Evolutionary conservation across 2,329 filamentous ascomycete species (phyloP).

Genomic region (Lecanicillium sp.): DNA sequence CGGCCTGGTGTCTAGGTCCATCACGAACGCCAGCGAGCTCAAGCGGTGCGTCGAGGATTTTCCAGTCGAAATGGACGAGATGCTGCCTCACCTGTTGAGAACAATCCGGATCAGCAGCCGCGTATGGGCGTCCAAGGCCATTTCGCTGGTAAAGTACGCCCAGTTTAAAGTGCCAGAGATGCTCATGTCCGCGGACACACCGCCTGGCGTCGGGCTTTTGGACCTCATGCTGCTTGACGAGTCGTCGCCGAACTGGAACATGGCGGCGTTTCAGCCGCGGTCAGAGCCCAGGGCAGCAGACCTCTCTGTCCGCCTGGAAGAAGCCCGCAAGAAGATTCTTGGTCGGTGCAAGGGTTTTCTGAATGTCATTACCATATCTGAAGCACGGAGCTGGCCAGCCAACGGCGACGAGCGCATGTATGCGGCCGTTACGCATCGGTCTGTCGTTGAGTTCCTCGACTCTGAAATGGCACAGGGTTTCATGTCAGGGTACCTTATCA

Average conservation of each 20-base stretch:
- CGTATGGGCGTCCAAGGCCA: constrained; percentile 5
- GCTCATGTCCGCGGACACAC: neutral
- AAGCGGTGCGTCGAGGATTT: neutral
- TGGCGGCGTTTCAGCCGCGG: constrained; percentile 1
- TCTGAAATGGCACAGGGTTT: neutral
- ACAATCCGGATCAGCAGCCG: neutral
- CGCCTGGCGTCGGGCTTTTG: neutral
- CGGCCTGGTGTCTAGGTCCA: constrained; percentile 1
- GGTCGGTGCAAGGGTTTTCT: neutral
- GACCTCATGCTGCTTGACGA: constrained; percentile 4
- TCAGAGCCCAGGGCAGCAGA: neutral
- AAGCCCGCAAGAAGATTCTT: neutral
- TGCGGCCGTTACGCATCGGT: constrained; percentile 2
- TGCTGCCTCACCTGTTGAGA: constrained; percentile 1
- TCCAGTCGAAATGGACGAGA: constrained; percentile 3
- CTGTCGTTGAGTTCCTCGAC: constrained; percentile 3
- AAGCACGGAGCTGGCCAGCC: neutral
- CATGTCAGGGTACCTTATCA: neutral
- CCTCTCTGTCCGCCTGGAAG: neutral
- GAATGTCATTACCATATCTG: neutral
- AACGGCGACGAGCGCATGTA: neutral
- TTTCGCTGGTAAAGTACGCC: neutral
- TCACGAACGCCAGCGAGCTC: neutral
- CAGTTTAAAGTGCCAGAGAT: constrained; percentile 2
- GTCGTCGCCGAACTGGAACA: constrained; percentile 3